A percentile compares a stretch with the other conserved stretches of the same genome.
These are phyloP conservation scores for Annulohypoxylon stygium DNA, from an alignment of 495 filamentous ascomycete genomes.

Conservation along the genomic window DNA sequence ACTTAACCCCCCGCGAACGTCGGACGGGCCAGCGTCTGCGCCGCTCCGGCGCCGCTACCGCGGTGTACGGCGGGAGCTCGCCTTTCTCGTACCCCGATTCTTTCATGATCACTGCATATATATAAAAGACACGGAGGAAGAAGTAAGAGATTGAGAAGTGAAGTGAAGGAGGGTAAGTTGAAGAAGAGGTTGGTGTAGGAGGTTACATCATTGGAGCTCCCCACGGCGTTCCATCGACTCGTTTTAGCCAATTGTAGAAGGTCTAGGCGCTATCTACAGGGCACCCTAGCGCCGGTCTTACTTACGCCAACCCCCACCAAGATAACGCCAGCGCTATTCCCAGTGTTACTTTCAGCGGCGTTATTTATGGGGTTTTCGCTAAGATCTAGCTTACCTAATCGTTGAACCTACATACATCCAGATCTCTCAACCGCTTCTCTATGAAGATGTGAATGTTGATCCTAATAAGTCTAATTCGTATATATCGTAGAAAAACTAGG, in stretches of 20 bases:
- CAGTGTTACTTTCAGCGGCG: background rate
- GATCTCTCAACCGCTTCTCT: too few relatives aligned
- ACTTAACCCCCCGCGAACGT: slow-evolving; percentile 52
- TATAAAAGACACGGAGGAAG: background rate
- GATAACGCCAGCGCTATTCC: slow-evolving; percentile 36
- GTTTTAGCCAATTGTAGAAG: slow-evolving; percentile 34
- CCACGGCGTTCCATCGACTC: slow-evolving; percentile 9
- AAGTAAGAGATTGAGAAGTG: background rate
- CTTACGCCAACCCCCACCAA: slow-evolving; percentile 37
- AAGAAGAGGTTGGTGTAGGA: slow-evolving; percentile 34
- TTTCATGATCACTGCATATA: background rate
- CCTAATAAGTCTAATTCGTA: too few relatives aligned
- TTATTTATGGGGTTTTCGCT: background rate
- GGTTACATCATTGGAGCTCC: slow-evolving; percentile 24
- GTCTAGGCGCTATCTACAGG: slow-evolving; percentile 14
- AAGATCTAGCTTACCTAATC: background rate
- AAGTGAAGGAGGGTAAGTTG: background rate
- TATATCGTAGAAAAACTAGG: too few relatives aligned
- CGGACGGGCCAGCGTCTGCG: slow-evolving; percentile 48
- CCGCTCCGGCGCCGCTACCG: slow-evolving; percentile 38
- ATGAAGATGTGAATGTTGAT: too few relatives aligned
- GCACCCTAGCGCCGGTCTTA: background rate
- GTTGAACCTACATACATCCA: too few relatives aligned
- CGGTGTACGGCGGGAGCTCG: slow-evolving; percentile 51
- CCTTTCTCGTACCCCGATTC: slow-evolving; percentile 44